These are phyloP conservation scores for Monosporascus sp. DNA, from an alignment of 2,329 filamentous ascomycete species.

Conservation along the genomic window DNA sequence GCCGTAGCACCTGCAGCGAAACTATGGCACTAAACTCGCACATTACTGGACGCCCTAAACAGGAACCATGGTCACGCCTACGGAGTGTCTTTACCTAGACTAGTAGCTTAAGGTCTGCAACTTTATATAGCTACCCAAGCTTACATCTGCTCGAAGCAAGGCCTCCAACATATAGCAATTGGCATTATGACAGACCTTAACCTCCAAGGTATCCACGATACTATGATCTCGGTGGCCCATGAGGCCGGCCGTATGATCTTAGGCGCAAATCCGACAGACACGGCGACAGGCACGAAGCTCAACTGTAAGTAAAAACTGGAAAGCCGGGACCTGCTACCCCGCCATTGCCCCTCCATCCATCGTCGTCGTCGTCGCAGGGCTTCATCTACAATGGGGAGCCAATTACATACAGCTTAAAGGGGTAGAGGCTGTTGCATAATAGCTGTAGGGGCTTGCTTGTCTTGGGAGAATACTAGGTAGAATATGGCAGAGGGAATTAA, in stretches of 20 bases:
- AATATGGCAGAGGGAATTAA: no score
- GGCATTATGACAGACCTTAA: constrained; percentile 50
- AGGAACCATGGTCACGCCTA: no score
- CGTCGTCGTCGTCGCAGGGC: not conserved
- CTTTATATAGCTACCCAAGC: not conserved
- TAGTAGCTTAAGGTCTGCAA: not conserved
- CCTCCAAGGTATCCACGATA: constrained; percentile 57
- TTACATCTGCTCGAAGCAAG: not conserved
- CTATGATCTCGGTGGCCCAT: constrained; percentile 53
- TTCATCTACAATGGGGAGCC: not conserved
- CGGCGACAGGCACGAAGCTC: constrained; percentile 55
- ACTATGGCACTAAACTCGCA: not conserved
- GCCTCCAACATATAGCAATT: not conserved
- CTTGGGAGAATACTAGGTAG: no score
- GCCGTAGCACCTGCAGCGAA: not conserved
- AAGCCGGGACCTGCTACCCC: constrained; percentile 8
- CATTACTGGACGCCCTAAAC: no score
- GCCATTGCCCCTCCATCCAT: constrained; percentile 12
- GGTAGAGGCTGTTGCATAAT: no score
- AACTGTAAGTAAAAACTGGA: constrained; percentile 46
- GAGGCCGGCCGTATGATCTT: constrained; percentile 62
- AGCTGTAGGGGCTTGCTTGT: no score
- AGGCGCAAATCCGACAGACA: constrained; percentile 53
- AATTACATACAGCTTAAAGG: no score
- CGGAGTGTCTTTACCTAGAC: not conserved